Conservation (phyloP, 1,284 basidiomycete species). For the Exobasidium rhododendri region DNA sequence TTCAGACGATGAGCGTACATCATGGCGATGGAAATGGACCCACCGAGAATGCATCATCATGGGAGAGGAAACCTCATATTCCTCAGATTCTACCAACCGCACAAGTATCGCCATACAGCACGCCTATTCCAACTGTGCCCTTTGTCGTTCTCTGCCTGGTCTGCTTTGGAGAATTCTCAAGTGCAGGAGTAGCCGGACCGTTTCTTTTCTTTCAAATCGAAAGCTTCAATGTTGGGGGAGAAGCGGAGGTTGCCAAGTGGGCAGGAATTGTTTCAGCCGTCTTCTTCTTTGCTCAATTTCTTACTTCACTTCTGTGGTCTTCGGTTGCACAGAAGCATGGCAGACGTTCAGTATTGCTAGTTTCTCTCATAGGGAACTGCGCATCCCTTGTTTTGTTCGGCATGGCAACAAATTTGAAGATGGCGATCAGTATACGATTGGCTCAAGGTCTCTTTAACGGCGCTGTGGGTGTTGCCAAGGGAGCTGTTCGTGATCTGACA, state of each 20-base stretch:
- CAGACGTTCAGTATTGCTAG: conserved; percentile 75
- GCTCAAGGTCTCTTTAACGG: conserved; percentile 94
- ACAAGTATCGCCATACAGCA: conserved; percentile 27
- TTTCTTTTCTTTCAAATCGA: conserved; percentile 54
- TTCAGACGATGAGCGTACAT: conserved; percentile 5
- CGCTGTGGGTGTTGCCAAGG: conserved; percentile 80
- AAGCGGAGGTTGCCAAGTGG: conserved; percentile 51
- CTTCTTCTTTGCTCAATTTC: conserved; percentile 59
- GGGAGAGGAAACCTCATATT: conserved; percentile 20
- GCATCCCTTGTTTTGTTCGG: conserved; percentile 78
- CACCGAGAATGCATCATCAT: background rate
- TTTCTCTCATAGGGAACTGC: conserved; percentile 78
- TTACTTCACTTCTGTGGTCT: conserved; percentile 89
- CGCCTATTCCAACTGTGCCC: conserved; percentile 47
- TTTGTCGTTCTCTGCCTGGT: conserved; percentile 51
- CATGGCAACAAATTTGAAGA: conserved; percentile 62
- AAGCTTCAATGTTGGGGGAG: conserved; percentile 47
- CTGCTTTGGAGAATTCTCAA: conserved; percentile 61
- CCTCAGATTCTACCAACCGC: conserved; percentile 24
- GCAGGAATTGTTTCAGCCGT: conserved; percentile 56
- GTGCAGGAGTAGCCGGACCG: conserved; percentile 64
- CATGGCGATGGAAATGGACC: background rate
- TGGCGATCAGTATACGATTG: conserved; percentile 83
- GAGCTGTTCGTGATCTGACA: conserved; percentile 81
- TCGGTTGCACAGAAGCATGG: conserved; percentile 89